These are phyloP conservation scores for Beta lomatogona DNA, from an alignment of 179 eudicot genomes.

Conservation along the genomic window DNA sequence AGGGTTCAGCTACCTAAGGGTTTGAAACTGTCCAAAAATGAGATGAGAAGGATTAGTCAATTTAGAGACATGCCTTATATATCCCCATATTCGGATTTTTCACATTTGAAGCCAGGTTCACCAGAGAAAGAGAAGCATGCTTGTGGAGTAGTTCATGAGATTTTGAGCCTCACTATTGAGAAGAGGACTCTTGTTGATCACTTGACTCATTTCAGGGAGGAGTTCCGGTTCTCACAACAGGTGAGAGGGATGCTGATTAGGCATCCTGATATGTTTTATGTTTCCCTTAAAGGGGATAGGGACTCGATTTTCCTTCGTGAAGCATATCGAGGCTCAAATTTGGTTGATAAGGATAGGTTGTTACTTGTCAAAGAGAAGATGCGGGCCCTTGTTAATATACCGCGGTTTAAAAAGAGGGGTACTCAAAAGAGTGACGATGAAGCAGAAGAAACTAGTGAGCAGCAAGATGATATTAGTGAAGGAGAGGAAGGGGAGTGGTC, in stretches of 20 bases:
- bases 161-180: conserved; percentile 87
- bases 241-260: conserved; percentile 91
- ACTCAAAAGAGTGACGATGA: conserved; percentile 38
- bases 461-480: conserved; percentile 40
- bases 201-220: conserved; percentile 92
- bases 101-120: conserved; percentile 62
- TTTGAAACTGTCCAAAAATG: conserved; percentile 74
- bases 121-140: conserved; percentile 93
- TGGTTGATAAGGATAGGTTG: conserved; percentile 77
- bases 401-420: conserved; percentile 55
- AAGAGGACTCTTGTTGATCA: conserved; percentile 93
- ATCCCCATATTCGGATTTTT: conserved; percentile 93
- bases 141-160: conserved; percentile 88
- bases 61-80: conserved; percentile 86
- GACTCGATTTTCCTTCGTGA: conserved; percentile 97
- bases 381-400: conserved; percentile 72
- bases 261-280: conserved; percentile 97
- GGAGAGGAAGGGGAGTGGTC: conserved; percentile 75
- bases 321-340: conserved; percentile 79
- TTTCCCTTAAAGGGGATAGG: conserved; percentile 88
- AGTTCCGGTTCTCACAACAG: conserved; percentile 96
- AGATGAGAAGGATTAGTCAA: conserved; percentile 75
- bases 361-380: conserved; percentile 89
- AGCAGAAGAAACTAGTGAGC: conserved; percentile 30
- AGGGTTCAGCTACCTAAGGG: conserved; percentile 81